Evolutionary conservation across 1,284 basidiomycete species (phyloP).

Genomic region (Tilletia horrida): DNA sequence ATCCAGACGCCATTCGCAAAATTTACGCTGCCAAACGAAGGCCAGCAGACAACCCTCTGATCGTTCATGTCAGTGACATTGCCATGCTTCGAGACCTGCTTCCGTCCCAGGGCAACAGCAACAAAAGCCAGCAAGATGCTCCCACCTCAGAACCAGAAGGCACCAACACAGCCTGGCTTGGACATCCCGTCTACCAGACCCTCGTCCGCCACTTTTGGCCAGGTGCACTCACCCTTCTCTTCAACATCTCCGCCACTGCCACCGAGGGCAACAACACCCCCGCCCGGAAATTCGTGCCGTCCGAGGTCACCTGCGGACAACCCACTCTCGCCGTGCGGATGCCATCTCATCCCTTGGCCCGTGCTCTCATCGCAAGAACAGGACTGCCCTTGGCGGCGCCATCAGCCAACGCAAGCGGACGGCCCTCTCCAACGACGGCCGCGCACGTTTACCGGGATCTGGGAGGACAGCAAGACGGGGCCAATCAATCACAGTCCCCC

Average conservation of each 20-base stretch:
- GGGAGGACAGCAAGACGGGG: conserved; percentile 58
- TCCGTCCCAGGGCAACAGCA: conserved; percentile 59
- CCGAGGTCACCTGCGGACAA: conserved; percentile 66
- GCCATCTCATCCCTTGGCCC: conserved; percentile 87
- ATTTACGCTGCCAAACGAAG: conserved; percentile 90
- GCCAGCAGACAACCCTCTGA: conserved; percentile 93
- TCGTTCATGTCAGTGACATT: conserved; percentile 87
- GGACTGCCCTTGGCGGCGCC: conserved; percentile 84
- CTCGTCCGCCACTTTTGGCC: conserved; percentile 85
- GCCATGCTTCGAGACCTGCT: conserved; percentile 69
- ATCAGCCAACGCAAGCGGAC: conserved; percentile 89
- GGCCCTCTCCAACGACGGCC: conserved; percentile 89
- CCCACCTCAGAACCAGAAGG: not conserved
- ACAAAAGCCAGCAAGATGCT: conserved; percentile 59
- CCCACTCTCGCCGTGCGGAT: conserved; percentile 86
- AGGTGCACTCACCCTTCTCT: conserved; percentile 85
- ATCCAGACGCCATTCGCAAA: conserved; percentile 61
- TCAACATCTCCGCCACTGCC: conserved; percentile 61
- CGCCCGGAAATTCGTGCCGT: conserved; percentile 25
- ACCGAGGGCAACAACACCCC: not conserved
- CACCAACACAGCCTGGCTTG: not conserved
- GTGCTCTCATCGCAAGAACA: conserved; percentile 76
- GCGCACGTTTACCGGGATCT: conserved; percentile 81
- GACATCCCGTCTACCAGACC: conserved; percentile 25
- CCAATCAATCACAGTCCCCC: not conserved